These are phyloP conservation scores for Phytopythium montanum DNA, from an alignment of 352 stramenopile species.

Conservation along the genomic window DNA sequence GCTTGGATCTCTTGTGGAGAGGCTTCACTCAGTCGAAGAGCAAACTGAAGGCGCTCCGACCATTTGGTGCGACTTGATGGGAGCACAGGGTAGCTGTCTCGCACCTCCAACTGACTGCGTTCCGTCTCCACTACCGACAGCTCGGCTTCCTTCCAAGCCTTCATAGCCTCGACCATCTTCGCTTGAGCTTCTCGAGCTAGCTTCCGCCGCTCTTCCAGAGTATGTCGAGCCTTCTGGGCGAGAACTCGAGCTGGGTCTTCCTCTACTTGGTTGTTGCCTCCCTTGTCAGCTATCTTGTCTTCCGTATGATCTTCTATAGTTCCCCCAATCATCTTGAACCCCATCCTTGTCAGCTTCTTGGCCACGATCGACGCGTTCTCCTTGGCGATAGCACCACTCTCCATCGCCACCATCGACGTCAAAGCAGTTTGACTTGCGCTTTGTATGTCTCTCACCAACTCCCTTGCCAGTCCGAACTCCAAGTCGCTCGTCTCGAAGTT, in stretches of 20 bases:
- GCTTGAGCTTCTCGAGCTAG: conserved; percentile 47
- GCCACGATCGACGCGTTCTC: conserved; percentile 35
- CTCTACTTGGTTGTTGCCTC: conserved; percentile 10
- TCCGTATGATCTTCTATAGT: conserved; percentile 8
- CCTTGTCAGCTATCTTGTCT: background rate
- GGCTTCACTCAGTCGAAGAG: conserved; percentile 35
- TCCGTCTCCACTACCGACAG: conserved; percentile 51
- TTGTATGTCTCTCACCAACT: conserved; percentile 36
- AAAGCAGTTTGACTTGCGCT: conserved; percentile 41
- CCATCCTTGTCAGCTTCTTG: conserved; percentile 67
- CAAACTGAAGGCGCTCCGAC: conserved; percentile 59
- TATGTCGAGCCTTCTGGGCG: conserved; percentile 48
- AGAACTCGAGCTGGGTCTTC: conserved; percentile 36
- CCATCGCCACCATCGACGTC: conserved; percentile 27
- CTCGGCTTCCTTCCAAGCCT: conserved; percentile 72
- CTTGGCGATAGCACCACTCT: conserved; percentile 34
- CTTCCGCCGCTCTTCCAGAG: conserved; percentile 45
- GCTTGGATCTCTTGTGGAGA: conserved; percentile 39
- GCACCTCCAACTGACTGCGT: conserved; percentile 40
- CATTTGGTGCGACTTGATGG: conserved; percentile 48
- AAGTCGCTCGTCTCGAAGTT: conserved; percentile 58
- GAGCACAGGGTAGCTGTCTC: conserved; percentile 40
- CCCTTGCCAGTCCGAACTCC: conserved; percentile 48
- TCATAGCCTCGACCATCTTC: conserved; percentile 59
- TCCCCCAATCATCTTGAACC: conserved; percentile 33